phyloP scores from a whole-genome alignment of 805 yeast species.

The Nakazawaea ernobii region DNA sequence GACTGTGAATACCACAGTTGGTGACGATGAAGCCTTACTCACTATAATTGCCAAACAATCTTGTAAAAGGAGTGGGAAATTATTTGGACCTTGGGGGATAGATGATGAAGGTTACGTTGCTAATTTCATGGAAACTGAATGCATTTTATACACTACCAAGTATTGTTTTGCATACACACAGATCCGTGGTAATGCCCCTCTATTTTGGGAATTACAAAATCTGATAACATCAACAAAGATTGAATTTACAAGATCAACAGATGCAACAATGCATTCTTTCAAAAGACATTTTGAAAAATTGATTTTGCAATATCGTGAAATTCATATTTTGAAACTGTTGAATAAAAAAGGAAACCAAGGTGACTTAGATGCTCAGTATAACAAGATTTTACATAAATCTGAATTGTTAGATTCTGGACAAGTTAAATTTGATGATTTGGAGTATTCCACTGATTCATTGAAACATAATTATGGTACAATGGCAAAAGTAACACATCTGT shows the following conservation, averaged over 20 bases:
- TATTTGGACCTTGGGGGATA: conserved; percentile 53
- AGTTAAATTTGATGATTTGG: conserved; percentile 28
- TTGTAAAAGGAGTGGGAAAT: conserved; percentile 34
- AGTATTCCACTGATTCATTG: conserved; percentile 28
- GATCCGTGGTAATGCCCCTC: conserved; percentile 49
- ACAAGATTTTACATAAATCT: conserved; percentile 18
- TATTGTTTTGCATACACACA: conserved; percentile 39
- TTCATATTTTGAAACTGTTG: conserved; percentile 44
- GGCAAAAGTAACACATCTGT: conserved; percentile 15
- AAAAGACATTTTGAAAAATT: conserved; percentile 42
- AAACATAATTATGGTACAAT: conserved; percentile 23
- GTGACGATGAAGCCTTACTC: conserved; percentile 32
- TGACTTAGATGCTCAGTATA: conserved; percentile 35
- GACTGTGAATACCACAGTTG: conserved; percentile 28
- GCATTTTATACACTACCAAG: conserved; percentile 35
- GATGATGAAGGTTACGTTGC: conserved; percentile 52
- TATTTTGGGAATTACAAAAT: conserved; percentile 47
- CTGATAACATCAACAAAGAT: conserved; percentile 38
- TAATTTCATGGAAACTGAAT: conserved; percentile 47
- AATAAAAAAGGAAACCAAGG: conserved; percentile 39
- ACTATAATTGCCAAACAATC: conserved; percentile 49
- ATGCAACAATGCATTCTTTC: conserved; percentile 49
- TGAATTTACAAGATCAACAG: conserved; percentile 44
- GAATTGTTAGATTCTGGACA: conserved; percentile 11
- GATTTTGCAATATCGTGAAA: conserved; percentile 41